Conservation (phyloP, 306 rosid species). For the Castanea mollissima region DNA sequence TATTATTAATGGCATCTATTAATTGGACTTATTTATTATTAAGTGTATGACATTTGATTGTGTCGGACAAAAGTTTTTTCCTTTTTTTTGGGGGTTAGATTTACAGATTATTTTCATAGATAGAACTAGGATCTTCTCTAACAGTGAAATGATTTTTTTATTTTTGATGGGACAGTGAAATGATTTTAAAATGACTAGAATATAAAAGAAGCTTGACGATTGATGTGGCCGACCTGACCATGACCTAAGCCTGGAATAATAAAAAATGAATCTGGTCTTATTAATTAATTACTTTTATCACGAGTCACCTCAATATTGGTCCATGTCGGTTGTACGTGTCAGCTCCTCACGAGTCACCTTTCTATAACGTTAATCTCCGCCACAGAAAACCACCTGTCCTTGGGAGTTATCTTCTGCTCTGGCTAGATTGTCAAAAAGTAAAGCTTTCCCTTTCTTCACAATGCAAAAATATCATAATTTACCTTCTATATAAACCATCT, state of each 20-base stretch:
- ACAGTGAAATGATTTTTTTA: no score
- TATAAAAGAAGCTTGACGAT: neutral
- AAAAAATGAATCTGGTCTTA: neutral
- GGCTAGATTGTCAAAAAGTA: slow-evolving; percentile 11
- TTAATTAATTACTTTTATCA: neutral
- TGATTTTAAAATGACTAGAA: neutral
- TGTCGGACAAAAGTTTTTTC: no score
- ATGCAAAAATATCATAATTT: no score
- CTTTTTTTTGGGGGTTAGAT: no score
- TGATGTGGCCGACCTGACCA: slow-evolving; percentile 11
- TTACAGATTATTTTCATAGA: no score
- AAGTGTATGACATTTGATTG: no score
- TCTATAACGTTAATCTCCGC: slow-evolving; percentile 19
- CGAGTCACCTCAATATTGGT: neutral
- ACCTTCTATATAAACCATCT: slow-evolving; percentile 29
- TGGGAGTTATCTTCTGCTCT: neutral
- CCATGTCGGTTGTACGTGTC: slow-evolving; percentile 52
- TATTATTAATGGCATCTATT: no score
- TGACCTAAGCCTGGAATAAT: neutral
- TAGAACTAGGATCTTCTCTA: no score
- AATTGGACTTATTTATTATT: no score
- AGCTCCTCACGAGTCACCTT: slow-evolving; percentile 7
- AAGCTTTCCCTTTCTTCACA: neutral
- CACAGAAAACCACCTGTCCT: slow-evolving; percentile 32
- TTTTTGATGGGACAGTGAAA: no score